phyloP scores from a whole-genome alignment of 129 eudicot species.

The Pulicaria dysenterica region DNA sequence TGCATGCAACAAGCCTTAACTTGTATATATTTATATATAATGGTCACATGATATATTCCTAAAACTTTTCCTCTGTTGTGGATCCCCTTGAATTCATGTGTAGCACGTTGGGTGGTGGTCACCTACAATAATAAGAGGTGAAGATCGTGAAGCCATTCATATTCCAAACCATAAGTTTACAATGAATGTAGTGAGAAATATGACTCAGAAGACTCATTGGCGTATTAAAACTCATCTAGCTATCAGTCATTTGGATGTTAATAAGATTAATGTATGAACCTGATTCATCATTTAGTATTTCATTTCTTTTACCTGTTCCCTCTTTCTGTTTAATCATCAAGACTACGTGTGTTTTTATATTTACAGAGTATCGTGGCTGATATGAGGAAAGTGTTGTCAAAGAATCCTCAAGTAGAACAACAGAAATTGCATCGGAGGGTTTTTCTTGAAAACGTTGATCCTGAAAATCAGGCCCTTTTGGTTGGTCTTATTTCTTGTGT shows the following conservation, averaged over 20 bases:
- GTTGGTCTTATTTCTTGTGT: slow-evolving; percentile 40
- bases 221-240: slow-evolving; percentile 96
- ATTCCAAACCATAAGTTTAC: slow-evolving; percentile 95
- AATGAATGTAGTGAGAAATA: slow-evolving; percentile 89
- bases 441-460: slow-evolving; percentile 76
- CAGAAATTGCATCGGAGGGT: slow-evolving; percentile 95
- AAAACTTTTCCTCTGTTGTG: background rate
- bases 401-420: slow-evolving; percentile 98
- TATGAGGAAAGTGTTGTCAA: slow-evolving; percentile 94
- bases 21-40: background rate
- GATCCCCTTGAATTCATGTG: slow-evolving; percentile 19
- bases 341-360: slow-evolving; percentile 3
- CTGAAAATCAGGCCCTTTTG: slow-evolving; percentile 91
- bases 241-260: slow-evolving; percentile 89
- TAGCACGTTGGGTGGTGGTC: slow-evolving; percentile 99
- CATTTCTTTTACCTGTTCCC: background rate
- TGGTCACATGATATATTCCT: slow-evolving; percentile 3
- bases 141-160: slow-evolving; percentile 98
- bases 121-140: slow-evolving; percentile 93
- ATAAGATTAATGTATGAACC: slow-evolving; percentile 73
- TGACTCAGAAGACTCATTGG: slow-evolving; percentile 96
- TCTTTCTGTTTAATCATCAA: background rate
- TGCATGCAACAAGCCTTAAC: slow-evolving; percentile 16
- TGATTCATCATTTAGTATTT: slow-evolving; percentile 9
- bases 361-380: slow-evolving; percentile 91